Percentiles rank a stretch among this genome's conserved stretches.
These are phyloP conservation scores for Actinidia arguta DNA, from an alignment of 179 eudicot species.

Conservation along the genomic window DNA sequence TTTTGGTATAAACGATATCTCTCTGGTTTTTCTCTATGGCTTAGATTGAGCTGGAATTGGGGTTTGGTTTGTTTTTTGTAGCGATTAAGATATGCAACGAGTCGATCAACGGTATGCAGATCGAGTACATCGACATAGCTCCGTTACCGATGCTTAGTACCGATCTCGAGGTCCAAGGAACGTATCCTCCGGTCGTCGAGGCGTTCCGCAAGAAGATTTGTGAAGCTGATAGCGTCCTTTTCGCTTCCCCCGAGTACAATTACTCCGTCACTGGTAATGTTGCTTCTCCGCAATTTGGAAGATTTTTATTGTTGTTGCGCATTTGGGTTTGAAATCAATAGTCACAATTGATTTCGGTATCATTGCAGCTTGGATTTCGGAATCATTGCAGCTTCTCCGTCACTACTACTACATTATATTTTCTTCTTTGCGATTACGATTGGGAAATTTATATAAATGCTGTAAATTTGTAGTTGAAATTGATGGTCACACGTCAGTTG, in stretches of 20 bases:
- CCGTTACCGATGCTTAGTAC: conserved; percentile 78
- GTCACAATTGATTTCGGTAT: no score
- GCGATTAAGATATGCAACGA: conserved; percentile 63
- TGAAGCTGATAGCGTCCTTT: conserved; percentile 66
- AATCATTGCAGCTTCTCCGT: no score
- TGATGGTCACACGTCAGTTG: no score
- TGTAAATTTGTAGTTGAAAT: no score
- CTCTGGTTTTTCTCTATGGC: no score
- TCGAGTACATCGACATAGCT: conserved; percentile 73
- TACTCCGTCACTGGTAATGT: conserved; percentile 66
- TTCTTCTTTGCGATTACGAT: no score
- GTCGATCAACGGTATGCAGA: conserved; percentile 54
- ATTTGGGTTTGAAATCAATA: not conserved
- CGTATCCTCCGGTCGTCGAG: conserved; percentile 69
- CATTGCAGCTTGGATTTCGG: no score
- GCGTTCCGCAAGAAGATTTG: conserved; percentile 75
- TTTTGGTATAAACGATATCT: not conserved
- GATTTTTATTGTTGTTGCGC: not conserved
- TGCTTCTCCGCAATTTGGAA: not conserved
- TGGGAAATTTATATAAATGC: no score
- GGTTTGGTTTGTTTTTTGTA: conserved; percentile 14
- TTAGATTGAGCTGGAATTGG: not conserved
- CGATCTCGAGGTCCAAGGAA: conserved; percentile 78
- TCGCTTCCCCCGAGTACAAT: conserved; percentile 93
- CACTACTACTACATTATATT: no score